Percentiles rank a stretch among this genome's conserved stretches.
phyloP scores from a whole-genome alignment of 345 rosid species.

The Geranium rotundifolium region DNA sequence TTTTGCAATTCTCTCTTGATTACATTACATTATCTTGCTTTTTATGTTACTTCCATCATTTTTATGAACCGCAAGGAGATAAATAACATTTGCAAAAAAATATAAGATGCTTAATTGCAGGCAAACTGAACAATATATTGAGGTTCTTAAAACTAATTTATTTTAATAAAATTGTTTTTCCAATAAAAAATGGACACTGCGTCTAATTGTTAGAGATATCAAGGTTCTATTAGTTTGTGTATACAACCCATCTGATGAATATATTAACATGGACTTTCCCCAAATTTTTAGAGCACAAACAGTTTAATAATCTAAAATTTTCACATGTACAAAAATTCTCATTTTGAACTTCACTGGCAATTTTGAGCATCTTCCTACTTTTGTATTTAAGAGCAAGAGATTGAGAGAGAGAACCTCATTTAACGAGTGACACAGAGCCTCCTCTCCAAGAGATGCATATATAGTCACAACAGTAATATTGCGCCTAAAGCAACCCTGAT shows the following conservation, averaged over 20 bases:
- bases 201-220: too few species aligned
- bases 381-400: neutral
- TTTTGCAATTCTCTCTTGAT: too few species aligned
- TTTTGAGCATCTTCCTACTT: neutral
- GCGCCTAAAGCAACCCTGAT: slow-evolving; percentile 86
- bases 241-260: neutral
- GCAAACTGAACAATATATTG: too few species aligned
- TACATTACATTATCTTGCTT: too few species aligned
- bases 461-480: slow-evolving; percentile 85
- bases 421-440: slow-evolving; percentile 88
- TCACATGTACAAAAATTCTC: too few species aligned
- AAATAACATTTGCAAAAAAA: too few species aligned
- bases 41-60: too few species aligned
- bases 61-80: too few species aligned
- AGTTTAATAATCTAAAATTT: neutral
- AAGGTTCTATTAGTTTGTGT: neutral
- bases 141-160: too few species aligned
- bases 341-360: neutral
- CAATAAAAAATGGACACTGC: too few species aligned
- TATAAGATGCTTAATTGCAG: too few species aligned
- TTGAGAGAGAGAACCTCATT: slow-evolving; percentile 53
- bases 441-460: slow-evolving; percentile 88
- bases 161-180: too few species aligned
- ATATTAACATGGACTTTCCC: neutral
- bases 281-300: neutral